These are phyloP conservation scores for Fomitopsis pulvina DNA, from an alignment of 768 basidiomycete genomes.

Conservation along the genomic window DNA sequence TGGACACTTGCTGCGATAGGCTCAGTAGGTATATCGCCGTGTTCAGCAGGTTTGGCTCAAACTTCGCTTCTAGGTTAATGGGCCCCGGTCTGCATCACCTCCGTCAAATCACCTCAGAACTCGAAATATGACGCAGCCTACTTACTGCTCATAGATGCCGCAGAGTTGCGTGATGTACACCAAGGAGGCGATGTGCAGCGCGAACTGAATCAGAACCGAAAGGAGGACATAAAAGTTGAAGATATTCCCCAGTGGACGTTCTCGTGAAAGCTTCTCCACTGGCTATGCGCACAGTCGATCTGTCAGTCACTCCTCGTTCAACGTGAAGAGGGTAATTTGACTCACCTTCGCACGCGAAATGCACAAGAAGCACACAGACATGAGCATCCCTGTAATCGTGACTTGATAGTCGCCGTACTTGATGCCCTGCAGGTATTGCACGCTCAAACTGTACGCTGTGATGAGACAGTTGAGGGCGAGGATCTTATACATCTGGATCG, in stretches of 20 bases:
- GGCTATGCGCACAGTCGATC: constrained; percentile 44
- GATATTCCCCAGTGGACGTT: constrained; percentile 91
- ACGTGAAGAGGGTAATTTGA: neutral
- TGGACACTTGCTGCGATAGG: constrained; percentile 96
- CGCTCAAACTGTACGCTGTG: constrained; percentile 96
- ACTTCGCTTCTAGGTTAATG: constrained; percentile 94
- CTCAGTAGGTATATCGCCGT: constrained; percentile 95
- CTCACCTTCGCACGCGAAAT: constrained; percentile 94
- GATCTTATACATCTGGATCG: constrained; percentile 99
- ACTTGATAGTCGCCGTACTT: constrained; percentile 99
- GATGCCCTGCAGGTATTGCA: constrained; percentile 97
- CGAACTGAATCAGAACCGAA: constrained; percentile 89
- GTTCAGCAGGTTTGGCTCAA: constrained; percentile 90
- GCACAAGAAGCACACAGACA: constrained; percentile 98
- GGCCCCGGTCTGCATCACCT: constrained; percentile 46
- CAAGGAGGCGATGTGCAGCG: constrained; percentile 84
- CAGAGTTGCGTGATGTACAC: constrained; percentile 91
- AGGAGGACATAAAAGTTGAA: constrained; percentile 94
- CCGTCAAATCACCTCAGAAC: neutral
- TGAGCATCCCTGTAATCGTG: constrained; percentile 92
- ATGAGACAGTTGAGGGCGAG: constrained; percentile 96
- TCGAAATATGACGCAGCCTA: constrained; percentile 8
- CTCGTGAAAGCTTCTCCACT: constrained; percentile 91
- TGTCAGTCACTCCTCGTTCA: neutral
- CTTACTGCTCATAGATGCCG: constrained; percentile 70